A percentile compares a stretch with the other conserved stretches of the same genome.
These are phyloP conservation scores for Chalciporus piperatus DNA, from an alignment of 768 basidiomycete species.

Conservation along the genomic window DNA sequence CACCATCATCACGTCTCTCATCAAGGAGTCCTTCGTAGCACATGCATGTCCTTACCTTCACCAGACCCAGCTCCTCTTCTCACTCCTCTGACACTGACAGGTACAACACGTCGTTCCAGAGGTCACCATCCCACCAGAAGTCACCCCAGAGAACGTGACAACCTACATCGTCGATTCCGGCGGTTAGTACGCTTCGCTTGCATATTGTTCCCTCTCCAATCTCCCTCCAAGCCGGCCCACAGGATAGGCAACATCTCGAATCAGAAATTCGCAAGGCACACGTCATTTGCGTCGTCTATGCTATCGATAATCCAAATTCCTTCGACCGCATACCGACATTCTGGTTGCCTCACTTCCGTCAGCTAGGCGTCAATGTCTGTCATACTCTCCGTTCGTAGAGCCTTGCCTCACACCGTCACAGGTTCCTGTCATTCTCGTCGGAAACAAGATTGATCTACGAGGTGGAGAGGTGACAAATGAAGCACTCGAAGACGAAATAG, in stretches of 20 bases:
- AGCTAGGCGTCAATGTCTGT: slow-evolving; percentile 91
- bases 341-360: slow-evolving; percentile 94
- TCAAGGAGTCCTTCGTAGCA: slow-evolving; percentile 91
- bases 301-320: slow-evolving; percentile 93
- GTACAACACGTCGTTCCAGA: slow-evolving; percentile 95
- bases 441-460: slow-evolving; percentile 96
- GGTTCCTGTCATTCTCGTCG: slow-evolving; percentile 96
- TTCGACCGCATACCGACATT: slow-evolving; percentile 98
- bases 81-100: slow-evolving; percentile 45
- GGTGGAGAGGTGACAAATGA: slow-evolving; percentile 94
- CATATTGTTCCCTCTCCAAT: slow-evolving; percentile 4
- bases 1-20: slow-evolving; percentile 93
- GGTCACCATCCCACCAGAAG: slow-evolving; percentile 96
- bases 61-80: not conserved
- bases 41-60: slow-evolving; percentile 52
- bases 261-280: slow-evolving; percentile 96
- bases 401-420: slow-evolving; percentile 30
- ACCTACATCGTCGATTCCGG: slow-evolving; percentile 98
- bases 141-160: slow-evolving; percentile 96
- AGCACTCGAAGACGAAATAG: slow-evolving; percentile 89
- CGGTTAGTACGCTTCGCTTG: slow-evolving; percentile 48
- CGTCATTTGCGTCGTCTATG: slow-evolving; percentile 97
- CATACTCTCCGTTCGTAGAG: not conserved
- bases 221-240: slow-evolving; percentile 62
- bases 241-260: slow-evolving; percentile 86